phyloP scores from a whole-genome alignment of 805 yeast species.

The Saturnispora saitoi region DNA sequence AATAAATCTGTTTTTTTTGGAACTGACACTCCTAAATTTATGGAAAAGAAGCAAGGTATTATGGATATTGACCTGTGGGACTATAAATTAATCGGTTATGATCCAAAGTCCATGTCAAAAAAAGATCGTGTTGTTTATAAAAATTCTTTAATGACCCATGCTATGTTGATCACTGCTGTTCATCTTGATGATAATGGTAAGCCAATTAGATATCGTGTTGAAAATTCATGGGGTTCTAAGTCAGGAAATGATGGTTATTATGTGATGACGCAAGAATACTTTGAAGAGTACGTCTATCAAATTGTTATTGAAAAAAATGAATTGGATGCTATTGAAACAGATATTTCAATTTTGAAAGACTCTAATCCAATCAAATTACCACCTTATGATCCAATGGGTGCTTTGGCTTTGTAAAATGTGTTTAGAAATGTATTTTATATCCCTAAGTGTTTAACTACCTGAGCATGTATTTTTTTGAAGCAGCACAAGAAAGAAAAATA shows the following conservation, averaged over 20 bases:
- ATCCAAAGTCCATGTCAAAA: conserved; percentile 42
- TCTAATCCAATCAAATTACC: conserved; percentile 48
- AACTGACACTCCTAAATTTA: conserved; percentile 77
- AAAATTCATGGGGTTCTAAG: conserved; percentile 71
- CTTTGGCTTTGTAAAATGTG: conserved; percentile 39
- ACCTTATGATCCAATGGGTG: conserved; percentile 78
- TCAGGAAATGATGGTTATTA: conserved; percentile 61
- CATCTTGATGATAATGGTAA: conserved; percentile 56
- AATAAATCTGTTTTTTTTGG: conserved; percentile 85
- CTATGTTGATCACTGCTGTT: conserved; percentile 79
- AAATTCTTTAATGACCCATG: conserved; percentile 80
- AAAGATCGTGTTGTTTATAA: conserved; percentile 62
- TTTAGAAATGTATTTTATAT: neutral
- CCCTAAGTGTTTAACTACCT: neutral
- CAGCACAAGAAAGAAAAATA: no score
- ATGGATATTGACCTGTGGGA: conserved; percentile 68
- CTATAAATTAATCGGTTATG: conserved; percentile 46
- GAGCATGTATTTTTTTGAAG: no score
- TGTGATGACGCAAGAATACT: conserved; percentile 65
- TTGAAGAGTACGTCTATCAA: conserved; percentile 68
- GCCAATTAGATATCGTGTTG: conserved; percentile 64
- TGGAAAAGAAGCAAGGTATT: conserved; percentile 54
- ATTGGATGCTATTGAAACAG: conserved; percentile 26
- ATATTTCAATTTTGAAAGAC: conserved; percentile 30
- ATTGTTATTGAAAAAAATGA: conserved; percentile 47